These are phyloP conservation scores for Phytophthora melonis DNA, from an alignment of 352 stramenopile genomes.

Conservation along the genomic window DNA sequence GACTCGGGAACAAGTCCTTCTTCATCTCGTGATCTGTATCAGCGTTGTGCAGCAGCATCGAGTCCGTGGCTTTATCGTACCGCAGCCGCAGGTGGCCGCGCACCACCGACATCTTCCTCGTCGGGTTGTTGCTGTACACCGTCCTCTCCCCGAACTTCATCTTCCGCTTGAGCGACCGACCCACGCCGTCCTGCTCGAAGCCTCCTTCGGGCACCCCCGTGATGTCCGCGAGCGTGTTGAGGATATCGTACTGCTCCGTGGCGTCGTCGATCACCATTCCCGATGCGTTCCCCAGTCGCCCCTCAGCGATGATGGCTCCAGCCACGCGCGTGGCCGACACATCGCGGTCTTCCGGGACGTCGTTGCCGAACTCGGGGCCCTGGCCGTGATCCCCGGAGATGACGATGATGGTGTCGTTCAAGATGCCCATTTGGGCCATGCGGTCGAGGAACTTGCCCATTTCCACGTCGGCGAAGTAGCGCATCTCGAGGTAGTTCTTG, in stretches of 20 bases:
- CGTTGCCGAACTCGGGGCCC: slow-evolving; percentile 43
- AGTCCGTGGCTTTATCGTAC: slow-evolving; percentile 41
- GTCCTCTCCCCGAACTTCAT: slow-evolving; percentile 32
- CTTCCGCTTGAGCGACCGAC: slow-evolving; percentile 47
- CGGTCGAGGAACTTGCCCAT: slow-evolving; percentile 59
- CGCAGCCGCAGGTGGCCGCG: slow-evolving; percentile 46
- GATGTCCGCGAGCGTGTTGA: slow-evolving; percentile 50
- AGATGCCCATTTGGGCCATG: slow-evolving; percentile 43
- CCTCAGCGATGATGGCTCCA: slow-evolving; percentile 40
- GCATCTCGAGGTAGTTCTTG: slow-evolving; percentile 50
- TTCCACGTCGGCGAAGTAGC: slow-evolving; percentile 55
- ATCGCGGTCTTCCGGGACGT: slow-evolving; percentile 40
- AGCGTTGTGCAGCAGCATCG: slow-evolving; percentile 46
- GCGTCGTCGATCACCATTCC: slow-evolving; percentile 34
- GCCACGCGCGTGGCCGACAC: slow-evolving; percentile 44
- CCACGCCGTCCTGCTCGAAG: slow-evolving; percentile 45
- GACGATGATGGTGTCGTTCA: slow-evolving; percentile 63
- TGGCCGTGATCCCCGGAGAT: slow-evolving; percentile 59
- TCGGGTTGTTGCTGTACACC: slow-evolving; percentile 62
- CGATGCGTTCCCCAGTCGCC: slow-evolving; percentile 27
- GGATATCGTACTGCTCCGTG: slow-evolving; percentile 44
- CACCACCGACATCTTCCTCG: slow-evolving; percentile 43
- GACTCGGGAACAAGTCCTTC: slow-evolving; percentile 39
- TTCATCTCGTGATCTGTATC: slow-evolving; percentile 41
- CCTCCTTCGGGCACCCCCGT: slow-evolving; percentile 33